Percentiles rank a stretch among this genome's conserved stretches.
phyloP scores from a whole-genome alignment of 2,329 filamentous ascomycete genomes.

The Trichoderma asperellum region DNA sequence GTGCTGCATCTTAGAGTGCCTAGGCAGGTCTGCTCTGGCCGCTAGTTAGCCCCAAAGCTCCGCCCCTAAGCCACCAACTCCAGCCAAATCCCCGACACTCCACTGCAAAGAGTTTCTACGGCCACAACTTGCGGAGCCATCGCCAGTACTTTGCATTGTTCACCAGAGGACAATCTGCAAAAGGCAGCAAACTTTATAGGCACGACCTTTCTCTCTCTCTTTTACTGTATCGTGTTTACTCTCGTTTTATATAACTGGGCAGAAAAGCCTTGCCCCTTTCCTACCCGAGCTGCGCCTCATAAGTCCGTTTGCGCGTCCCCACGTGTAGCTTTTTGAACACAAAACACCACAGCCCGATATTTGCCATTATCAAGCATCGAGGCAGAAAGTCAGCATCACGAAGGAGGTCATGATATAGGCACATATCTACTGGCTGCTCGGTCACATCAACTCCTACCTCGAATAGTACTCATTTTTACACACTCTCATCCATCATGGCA shows the following conservation, averaged over 20 bases:
- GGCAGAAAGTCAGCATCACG: background rate
- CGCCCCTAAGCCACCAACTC: conserved; percentile 1
- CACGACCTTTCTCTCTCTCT: background rate
- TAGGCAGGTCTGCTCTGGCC: background rate
- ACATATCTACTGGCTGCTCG: background rate
- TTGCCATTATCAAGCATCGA: background rate
- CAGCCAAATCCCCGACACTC: background rate
- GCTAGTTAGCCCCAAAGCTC: conserved; percentile 9
- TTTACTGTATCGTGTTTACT: background rate
- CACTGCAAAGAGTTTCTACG: background rate
- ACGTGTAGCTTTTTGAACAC: background rate
- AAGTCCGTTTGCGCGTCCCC: background rate
- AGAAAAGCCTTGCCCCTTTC: background rate
- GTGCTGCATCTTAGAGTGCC: background rate
- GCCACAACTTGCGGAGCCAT: background rate
- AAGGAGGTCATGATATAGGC: background rate
- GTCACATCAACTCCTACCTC: background rate
- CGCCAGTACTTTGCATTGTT: conserved; percentile 9
- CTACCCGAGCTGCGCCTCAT: background rate
- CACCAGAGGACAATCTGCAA: background rate
- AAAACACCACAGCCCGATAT: background rate
- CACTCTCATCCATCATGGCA: conserved; percentile 20
- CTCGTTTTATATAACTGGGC: background rate
- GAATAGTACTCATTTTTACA: background rate
- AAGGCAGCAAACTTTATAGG: background rate